Conservation (phyloP, 495 filamentous ascomycete genomes). For the Aspergillus ellipticus region DNA sequence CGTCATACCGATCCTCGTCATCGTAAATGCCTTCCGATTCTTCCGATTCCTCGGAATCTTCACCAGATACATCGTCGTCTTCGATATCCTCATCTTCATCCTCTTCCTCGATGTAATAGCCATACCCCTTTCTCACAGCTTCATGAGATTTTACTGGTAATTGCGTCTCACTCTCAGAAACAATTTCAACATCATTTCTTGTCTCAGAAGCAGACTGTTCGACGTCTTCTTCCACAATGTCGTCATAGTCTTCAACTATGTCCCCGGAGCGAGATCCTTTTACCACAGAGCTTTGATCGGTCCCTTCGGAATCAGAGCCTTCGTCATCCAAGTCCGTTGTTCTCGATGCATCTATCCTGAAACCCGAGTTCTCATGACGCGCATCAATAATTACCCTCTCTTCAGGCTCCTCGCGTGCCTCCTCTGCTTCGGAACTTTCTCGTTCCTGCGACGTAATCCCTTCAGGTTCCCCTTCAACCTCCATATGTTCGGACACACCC, state of each 20-base stretch:
- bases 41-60: background rate
- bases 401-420: background rate
- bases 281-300: background rate
- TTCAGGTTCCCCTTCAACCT: background rate
- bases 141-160: background rate
- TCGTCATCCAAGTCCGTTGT: background rate
- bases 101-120: background rate
- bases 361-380: background rate
- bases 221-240: constrained; percentile 3
- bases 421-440: background rate
- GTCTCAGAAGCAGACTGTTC: background rate
- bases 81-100: constrained; percentile 8
- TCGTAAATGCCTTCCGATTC: constrained; percentile 2
- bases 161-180: background rate
- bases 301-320: background rate
- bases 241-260: background rate
- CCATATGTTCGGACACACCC: background rate
- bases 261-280: background rate
- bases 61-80: constrained; percentile 8
- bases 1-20: constrained; percentile 8
- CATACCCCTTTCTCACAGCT: background rate
- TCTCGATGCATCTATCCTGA: background rate
- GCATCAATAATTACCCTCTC: background rate
- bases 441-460: background rate
- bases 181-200: background rate